These are phyloP conservation scores for Quercus cerris DNA, from an alignment of 306 rosid genomes.

Conservation along the genomic window DNA sequence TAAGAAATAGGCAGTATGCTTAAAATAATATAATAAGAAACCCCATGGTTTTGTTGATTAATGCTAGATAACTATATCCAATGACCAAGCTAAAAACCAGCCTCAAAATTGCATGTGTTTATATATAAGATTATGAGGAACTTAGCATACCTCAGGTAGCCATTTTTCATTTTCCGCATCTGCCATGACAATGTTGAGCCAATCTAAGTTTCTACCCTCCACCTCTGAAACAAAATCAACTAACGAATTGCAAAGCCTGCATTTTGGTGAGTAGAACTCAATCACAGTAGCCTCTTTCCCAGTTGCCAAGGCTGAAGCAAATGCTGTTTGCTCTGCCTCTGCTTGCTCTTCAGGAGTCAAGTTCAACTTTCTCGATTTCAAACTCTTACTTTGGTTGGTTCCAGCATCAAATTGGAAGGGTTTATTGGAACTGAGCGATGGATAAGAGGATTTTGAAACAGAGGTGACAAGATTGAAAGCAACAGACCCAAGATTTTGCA, in stretches of 20 bases:
- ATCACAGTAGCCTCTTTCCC: slow-evolving; percentile 71
- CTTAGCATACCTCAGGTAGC: slow-evolving; percentile 59
- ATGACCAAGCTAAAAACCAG: neutral
- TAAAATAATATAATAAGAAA: neutral
- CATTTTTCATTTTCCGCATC: slow-evolving; percentile 89
- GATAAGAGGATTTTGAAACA: slow-evolving; percentile 37
- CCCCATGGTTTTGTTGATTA: neutral
- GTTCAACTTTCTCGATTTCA: slow-evolving; percentile 26
- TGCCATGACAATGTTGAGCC: slow-evolving; percentile 88
- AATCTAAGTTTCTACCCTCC: slow-evolving; percentile 59
- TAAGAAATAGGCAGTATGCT: neutral
- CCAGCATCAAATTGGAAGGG: slow-evolving; percentile 28
- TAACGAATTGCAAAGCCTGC: slow-evolving; percentile 75
- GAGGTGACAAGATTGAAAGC: slow-evolving; percentile 48
- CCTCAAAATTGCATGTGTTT: neutral
- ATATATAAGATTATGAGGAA: neutral
- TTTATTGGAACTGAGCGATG: slow-evolving; percentile 19
- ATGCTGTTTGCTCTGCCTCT: slow-evolving; percentile 79
- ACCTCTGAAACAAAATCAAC: slow-evolving; percentile 54
- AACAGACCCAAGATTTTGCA: slow-evolving; percentile 52
- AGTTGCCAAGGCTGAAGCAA: slow-evolving; percentile 76
- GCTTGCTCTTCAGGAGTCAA: slow-evolving; percentile 47
- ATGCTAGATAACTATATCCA: neutral
- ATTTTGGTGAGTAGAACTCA: slow-evolving; percentile 87
- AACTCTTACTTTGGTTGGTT: slow-evolving; percentile 22